Percentiles rank a stretch among this genome's conserved stretches.
Conservation (phyloP, 2,329 filamentous ascomycete species). For the Aspergillus sp. region DNA sequence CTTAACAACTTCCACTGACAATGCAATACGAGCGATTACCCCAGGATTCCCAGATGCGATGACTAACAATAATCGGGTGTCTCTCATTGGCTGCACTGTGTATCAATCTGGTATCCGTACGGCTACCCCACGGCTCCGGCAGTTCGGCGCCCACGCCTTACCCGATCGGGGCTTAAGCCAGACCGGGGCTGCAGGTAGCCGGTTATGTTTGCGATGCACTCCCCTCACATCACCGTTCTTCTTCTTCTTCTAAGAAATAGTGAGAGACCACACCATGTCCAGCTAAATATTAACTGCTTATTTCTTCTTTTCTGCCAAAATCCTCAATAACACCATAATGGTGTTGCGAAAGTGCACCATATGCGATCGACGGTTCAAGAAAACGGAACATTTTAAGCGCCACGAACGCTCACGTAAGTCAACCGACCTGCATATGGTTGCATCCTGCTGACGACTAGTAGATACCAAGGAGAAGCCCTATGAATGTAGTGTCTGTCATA, state of each 20-base stretch:
- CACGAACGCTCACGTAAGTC: slow-evolving; percentile 58
- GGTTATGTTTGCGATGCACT: background rate
- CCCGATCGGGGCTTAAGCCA: background rate
- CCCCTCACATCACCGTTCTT: no score
- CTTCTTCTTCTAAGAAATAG: no score
- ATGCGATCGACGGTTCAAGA: slow-evolving; percentile 58
- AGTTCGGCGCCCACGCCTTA: background rate
- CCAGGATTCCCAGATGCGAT: background rate
- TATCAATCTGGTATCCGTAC: background rate
- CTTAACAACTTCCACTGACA: background rate
- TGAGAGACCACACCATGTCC: no score
- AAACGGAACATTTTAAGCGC: slow-evolving; percentile 58
- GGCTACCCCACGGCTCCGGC: background rate
- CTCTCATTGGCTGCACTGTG: background rate
- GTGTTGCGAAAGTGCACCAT: slow-evolving; percentile 48
- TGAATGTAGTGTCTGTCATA: slow-evolving; percentile 56
- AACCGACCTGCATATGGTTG: slow-evolving; percentile 6
- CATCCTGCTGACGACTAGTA: slow-evolving; percentile 23
- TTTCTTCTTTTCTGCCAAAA: slow-evolving; percentile 5
- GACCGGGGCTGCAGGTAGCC: background rate
- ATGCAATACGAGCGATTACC: background rate
- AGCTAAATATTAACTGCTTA: background rate
- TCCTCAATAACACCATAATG: slow-evolving; percentile 32
- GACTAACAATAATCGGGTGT: background rate
- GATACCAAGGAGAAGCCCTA: slow-evolving; percentile 59